Evolutionary conservation across 2,329 filamentous ascomycete species (phyloP), one percentile per base, ranked within the genome.

Genomic region (Coleophoma eucalyptorum): DNA sequence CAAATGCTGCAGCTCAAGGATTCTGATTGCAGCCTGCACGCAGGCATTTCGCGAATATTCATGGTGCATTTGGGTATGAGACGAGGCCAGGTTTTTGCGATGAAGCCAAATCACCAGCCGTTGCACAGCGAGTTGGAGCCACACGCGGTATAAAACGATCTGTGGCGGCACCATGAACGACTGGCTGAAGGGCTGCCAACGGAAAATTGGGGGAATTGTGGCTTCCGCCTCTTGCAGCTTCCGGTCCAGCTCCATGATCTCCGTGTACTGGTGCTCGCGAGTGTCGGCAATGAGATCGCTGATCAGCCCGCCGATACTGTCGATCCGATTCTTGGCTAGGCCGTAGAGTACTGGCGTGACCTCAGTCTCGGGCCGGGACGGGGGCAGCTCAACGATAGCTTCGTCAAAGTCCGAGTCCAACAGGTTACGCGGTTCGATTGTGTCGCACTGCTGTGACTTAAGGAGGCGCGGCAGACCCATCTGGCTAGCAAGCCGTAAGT

Each of bases 401-500:
- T 81, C 76, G 54, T 74, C 73, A 56, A 88, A 84, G 61, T 88
- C 84, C 20, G 80, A 76, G 61, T 88, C 84, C 42, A 80, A 73
- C 33, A 87, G 63, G 62, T 87, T 87, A 32, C 74, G 72, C 13
- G 84, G 83, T 19, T 83, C 64, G 2, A 73, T 68, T 0, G 81
- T 84, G 58, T 88, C 84, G 41, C 75, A 78, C 53, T 87, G 83
- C 32, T 81, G 76, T 20, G 76, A 73, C 53, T 81, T 75, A 44
- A 87, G 74, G 79, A 87, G 83, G 59, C 77, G 77, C 2, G 85
- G 84, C 47, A 88, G 70, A 1, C 84, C 84, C 53, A 86, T 73
- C 61, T 87, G 83, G 59, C 84, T 85, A 1, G 81, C 79, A 20
- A 85, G 81, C 4, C 87, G 64, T 2, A 83, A 65, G 61, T 88